Conservation (phyloP, 805 yeast species). For the Kazachstania martiniae region DNA sequence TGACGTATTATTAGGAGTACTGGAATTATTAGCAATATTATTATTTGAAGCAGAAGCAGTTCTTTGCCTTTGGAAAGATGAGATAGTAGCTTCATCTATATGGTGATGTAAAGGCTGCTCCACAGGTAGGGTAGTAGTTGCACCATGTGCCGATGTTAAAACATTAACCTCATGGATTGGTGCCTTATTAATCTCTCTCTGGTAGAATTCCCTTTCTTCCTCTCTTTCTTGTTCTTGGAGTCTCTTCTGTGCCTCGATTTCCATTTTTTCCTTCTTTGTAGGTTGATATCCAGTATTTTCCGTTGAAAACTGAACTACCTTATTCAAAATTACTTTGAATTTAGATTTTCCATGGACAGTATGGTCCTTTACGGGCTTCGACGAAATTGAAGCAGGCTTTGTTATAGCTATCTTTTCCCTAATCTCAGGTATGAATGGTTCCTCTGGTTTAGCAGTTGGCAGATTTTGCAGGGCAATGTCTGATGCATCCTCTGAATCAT, state of each 20-base stretch:
- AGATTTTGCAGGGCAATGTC: no score
- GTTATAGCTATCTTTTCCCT: no score
- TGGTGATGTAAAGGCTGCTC: slow-evolving; percentile 6
- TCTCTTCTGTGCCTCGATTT: slow-evolving; percentile 3
- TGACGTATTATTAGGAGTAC: no score
- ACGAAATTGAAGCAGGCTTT: no score
- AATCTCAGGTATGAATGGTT: no score
- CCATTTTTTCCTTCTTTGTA: slow-evolving; percentile 9
- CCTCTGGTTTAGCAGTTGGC: no score
- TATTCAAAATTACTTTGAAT: slow-evolving; percentile 21
- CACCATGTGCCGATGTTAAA: slow-evolving; percentile 10
- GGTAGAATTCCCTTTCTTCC: slow-evolving; percentile 4
- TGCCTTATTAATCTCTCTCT: no score
- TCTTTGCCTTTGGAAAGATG: slow-evolving; percentile 8
- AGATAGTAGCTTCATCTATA: slow-evolving; percentile 3
- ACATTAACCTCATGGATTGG: no score
- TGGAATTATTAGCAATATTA: slow-evolving; percentile 3
- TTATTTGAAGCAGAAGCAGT: slow-evolving; percentile 1
- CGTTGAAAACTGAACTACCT: slow-evolving; percentile 24
- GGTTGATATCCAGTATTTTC: slow-evolving; percentile 27
- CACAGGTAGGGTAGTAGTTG: slow-evolving; percentile 11
- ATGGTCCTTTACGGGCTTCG: no score
- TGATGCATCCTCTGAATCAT: no score
- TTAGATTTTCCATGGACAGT: slow-evolving; percentile 7
- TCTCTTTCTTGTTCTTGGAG: slow-evolving; percentile 1